Evolutionary conservation across 2,329 filamentous ascomycete species (phyloP).

Genomic region (Pseudocercospora musae): DNA sequence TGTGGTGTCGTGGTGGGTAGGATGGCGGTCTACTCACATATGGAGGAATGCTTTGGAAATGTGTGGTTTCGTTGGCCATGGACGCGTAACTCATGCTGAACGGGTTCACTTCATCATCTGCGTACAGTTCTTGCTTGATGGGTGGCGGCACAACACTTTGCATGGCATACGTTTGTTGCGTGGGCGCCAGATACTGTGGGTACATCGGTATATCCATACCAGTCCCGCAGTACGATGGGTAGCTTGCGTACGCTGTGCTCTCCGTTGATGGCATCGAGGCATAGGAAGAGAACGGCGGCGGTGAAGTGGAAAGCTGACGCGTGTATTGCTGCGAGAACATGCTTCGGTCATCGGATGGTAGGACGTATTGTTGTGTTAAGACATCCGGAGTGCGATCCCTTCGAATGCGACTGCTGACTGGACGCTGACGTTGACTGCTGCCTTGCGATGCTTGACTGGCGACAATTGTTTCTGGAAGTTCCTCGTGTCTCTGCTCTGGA

Average conservation of each 20-base stretch:
- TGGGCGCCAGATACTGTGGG: conserved; percentile 52
- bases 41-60: conserved; percentile 66
- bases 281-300: conserved; percentile 63
- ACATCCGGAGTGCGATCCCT: conserved; percentile 29
- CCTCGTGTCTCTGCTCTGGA: conserved; percentile 56
- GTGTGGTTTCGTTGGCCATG: conserved; percentile 45
- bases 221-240: conserved; percentile 20
- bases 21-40: conserved; percentile 56
- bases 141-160: conserved; percentile 47
- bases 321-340: conserved; percentile 66
- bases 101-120: conserved; percentile 59
- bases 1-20: conserved; percentile 21
- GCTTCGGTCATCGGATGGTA: conserved; percentile 55
- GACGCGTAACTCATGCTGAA: conserved; percentile 68
- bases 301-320: conserved; percentile 67
- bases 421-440: conserved; percentile 25
- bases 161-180: conserved; percentile 33
- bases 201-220: conserved; percentile 49
- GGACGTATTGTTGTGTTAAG: conserved; percentile 30
- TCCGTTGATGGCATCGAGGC: conserved; percentile 63
- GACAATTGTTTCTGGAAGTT: conserved; percentile 43
- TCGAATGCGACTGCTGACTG: conserved; percentile 21
- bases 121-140: conserved; percentile 65
- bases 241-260: conserved; percentile 54
- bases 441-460: conserved; percentile 6